Evolutionary conservation across 2,329 filamentous ascomycete species (phyloP), one percentile per base, ranked within the genome.

Genomic region (Pseudocercospora pini-densiflorae): DNA sequence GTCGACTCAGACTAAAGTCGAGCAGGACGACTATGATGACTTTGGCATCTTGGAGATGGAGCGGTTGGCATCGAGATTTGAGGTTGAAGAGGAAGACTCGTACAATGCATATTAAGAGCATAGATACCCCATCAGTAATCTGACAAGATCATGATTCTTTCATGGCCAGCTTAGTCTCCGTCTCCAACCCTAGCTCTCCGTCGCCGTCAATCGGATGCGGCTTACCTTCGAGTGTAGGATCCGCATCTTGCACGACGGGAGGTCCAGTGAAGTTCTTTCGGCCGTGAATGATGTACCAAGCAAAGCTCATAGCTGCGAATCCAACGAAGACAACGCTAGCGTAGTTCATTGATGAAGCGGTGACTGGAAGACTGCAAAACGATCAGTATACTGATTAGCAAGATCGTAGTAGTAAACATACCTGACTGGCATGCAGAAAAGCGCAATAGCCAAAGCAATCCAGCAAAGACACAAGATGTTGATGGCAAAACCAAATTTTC

Each of bases 361-460:
- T 78, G n/a, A 75, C 68, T 61, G 69, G 27, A 21, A 24, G 14
- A 4, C 36, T 43, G 54, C 69, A 40, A 70, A 65, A 14, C 45
- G 24, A 4, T 36, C 9, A n/a, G 27, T 27, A 0, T 19, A 43
- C n/a, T n/a, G n/a, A n/a, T n/a, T n/a, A n/a, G n/a, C n/a, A n/a
- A n/a, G n/a, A n/a, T n/a, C n/a, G n/a, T n/a, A n/a, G n/a, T n/a
- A n/a, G n/a, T n/a, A n/a, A n/a, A n/a, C n/a, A n/a, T 47, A 71
- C 79, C 77, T 79, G 24, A 83, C 79, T 0, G 83, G 91, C 89
- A 94, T 92, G 76, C 90, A 93, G 81, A 93, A 94, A 53, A 94
- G 80, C 63, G 91, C 85, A 16, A 92, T 85, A 1, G 90, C 86
- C 19, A 94, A 82, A 33, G 82, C 77, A 65, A 93, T 92, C 91